Conservation (phyloP, 331 rosid genomes). For the Dryas integrifolia region DNA sequence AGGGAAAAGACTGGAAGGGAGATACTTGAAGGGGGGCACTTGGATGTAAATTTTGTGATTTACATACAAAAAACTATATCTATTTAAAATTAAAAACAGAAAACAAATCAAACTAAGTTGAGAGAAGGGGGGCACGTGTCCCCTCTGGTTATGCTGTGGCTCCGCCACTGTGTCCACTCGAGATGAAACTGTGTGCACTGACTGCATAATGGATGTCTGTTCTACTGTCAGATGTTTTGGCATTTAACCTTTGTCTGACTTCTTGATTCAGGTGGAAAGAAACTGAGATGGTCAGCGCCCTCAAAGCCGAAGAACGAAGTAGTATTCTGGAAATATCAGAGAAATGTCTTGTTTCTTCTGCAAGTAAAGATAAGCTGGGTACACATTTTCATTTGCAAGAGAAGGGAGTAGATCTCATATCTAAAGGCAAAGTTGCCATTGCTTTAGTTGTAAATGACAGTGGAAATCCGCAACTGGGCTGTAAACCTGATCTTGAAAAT, state of each 20-base stretch:
- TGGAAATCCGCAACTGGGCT: constrained; percentile 22
- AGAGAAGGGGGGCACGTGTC: too few species aligned
- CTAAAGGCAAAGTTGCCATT: constrained; percentile 72
- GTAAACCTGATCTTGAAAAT: constrained; percentile 34
- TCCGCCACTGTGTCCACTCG: too few species aligned
- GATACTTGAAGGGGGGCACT: too few species aligned
- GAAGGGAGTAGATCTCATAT: constrained; percentile 60
- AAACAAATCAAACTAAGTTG: too few species aligned
- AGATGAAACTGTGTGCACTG: neutral
- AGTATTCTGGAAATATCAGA: constrained; percentile 46
- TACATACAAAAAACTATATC: too few species aligned
- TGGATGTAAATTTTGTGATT: too few species aligned
- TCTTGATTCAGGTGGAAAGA: constrained; percentile 61
- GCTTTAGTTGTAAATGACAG: constrained; percentile 57
- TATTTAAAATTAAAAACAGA: too few species aligned
- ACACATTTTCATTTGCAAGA: constrained; percentile 39
- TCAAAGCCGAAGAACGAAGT: constrained; percentile 36
- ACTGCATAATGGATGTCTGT: neutral
- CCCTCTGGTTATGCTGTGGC: too few species aligned
- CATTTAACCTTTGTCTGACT: constrained; percentile 23
- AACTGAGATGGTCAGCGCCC: constrained; percentile 48
- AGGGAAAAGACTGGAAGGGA: too few species aligned
- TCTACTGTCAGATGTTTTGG: constrained; percentile 9
- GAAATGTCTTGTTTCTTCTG: constrained; percentile 38
- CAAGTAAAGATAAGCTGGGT: constrained; percentile 46